These are phyloP conservation scores for Chlamydomonas reinhardtii DNA, from an alignment of 163 green algal genomes.

Conservation along the genomic window DNA sequence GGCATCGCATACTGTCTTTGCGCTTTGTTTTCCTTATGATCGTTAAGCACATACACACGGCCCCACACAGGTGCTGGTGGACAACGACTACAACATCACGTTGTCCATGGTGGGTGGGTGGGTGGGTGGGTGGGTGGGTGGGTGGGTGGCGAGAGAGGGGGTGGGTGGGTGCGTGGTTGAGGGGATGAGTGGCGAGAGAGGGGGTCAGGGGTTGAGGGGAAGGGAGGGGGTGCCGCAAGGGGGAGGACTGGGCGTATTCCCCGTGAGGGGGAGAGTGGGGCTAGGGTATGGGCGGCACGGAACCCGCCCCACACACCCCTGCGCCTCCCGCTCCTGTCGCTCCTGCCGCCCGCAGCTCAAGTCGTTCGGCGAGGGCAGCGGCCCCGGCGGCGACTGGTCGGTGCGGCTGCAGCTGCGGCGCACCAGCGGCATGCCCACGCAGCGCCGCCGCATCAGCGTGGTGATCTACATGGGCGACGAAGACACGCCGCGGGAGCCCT, in stretches of 20 bases:
- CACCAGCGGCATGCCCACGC: neutral
- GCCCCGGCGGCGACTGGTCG: slow-evolving; percentile 86
- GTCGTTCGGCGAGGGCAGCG: slow-evolving; percentile 46
- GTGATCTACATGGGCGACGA: slow-evolving; percentile 85
- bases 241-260: too few species aligned
- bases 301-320: neutral
- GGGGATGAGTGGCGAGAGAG: too few species aligned
- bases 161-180: neutral
- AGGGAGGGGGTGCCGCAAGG: too few species aligned
- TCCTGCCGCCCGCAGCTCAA: slow-evolving; percentile 65
- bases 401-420: slow-evolving; percentile 60
- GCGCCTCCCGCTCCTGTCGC: neutral
- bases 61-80: slow-evolving; percentile 58
- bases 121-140: too few species aligned
- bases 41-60: too few species aligned
- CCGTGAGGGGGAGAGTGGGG: too few species aligned
- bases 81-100: slow-evolving; percentile 74
- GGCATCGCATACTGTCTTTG: too few species aligned
- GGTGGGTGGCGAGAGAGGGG: neutral
- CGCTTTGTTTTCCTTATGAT: too few species aligned
- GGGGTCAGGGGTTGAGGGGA: too few species aligned
- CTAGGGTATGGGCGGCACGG: too few species aligned
- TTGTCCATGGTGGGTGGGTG: slow-evolving; percentile 59
- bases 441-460: slow-evolving; percentile 63
- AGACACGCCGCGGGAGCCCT: slow-evolving; percentile 51